Conservation (phyloP, 192 early-diverging fungal species). For the Linnemannia schmuckeri region DNA sequence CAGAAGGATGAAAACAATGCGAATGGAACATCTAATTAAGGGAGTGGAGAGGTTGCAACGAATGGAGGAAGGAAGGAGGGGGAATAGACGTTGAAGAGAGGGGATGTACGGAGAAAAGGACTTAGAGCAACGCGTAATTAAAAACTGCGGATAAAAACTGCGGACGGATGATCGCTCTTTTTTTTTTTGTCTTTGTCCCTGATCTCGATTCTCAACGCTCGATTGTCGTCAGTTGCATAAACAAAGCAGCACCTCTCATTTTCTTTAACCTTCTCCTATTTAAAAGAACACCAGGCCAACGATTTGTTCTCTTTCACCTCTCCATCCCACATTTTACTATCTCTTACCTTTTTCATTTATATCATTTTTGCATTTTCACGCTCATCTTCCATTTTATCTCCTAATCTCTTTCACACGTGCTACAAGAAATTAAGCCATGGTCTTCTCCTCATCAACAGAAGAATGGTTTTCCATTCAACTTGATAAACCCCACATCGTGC, state of each 20-base stretch:
- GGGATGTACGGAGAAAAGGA: not conserved
- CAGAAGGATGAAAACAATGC: not conserved
- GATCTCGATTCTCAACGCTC: not conserved
- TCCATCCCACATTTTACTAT: not conserved
- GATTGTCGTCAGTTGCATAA: not conserved
- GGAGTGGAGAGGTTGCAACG: not conserved
- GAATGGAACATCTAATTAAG: not conserved
- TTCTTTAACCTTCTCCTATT: not conserved
- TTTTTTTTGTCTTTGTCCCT: not conserved
- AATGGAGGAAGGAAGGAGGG: not conserved
- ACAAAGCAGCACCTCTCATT: not conserved
- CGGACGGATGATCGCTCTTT: not conserved
- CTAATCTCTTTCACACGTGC: not conserved
- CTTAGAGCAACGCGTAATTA: not conserved
- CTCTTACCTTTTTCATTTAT: too few relatives aligned
- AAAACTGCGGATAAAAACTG: not conserved
- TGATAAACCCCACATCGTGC: slow-evolving; percentile 7
- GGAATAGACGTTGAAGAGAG: not conserved
- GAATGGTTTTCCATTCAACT: slow-evolving; percentile 13
- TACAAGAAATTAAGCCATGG: not conserved
- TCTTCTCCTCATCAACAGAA: not conserved
- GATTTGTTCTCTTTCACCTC: not conserved
- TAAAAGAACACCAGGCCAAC: not conserved
- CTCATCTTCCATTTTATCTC: not conserved
- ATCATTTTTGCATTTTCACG: not conserved